phyloP scores from a whole-genome alignment of 1,284 basidiomycete species.

The Leccinum solheimii region DNA sequence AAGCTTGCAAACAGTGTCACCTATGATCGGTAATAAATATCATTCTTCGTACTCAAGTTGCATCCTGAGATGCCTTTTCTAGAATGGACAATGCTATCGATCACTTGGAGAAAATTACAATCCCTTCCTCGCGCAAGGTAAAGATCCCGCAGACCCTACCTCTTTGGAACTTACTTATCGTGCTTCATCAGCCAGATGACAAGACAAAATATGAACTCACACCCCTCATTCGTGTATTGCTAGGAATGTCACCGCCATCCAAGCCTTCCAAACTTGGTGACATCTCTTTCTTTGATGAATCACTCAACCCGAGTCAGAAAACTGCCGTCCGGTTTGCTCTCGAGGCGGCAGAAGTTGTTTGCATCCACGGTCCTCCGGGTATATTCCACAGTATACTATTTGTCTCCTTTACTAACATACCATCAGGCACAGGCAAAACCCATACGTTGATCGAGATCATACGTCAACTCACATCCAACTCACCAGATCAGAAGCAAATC shows the following conservation, averaged over 20 bases:
- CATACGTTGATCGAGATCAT: slow-evolving; percentile 91
- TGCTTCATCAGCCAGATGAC: slow-evolving; percentile 35
- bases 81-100: slow-evolving; percentile 84
- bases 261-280: slow-evolving; percentile 37
- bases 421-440: slow-evolving; percentile 84
- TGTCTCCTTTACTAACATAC: slow-evolving; percentile 5
- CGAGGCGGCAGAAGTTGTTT: slow-evolving; percentile 74
- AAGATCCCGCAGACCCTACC: background rate
- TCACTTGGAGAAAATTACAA: slow-evolving; percentile 53
- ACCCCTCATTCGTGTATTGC: slow-evolving; percentile 61
- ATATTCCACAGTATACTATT: background rate
- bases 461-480: slow-evolving; percentile 67
- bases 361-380: slow-evolving; percentile 98
- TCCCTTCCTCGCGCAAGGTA: slow-evolving; percentile 34
- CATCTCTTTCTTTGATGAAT: slow-evolving; percentile 73
- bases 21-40: slow-evolving; percentile 69
- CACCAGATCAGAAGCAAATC: slow-evolving; percentile 46
- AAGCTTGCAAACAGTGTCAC: slow-evolving; percentile 93
- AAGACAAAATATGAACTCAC: slow-evolving; percentile 46
- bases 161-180: slow-evolving; percentile 16
- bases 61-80: slow-evolving; percentile 1
- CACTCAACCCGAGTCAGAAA: slow-evolving; percentile 83
- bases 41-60: background rate
- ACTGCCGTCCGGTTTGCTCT: slow-evolving; percentile 77
- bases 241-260: slow-evolving; percentile 53